Evolutionary conservation across 371 early-diverging fungal species (phyloP).

Genomic region (Gilbertella persicaria): DNA sequence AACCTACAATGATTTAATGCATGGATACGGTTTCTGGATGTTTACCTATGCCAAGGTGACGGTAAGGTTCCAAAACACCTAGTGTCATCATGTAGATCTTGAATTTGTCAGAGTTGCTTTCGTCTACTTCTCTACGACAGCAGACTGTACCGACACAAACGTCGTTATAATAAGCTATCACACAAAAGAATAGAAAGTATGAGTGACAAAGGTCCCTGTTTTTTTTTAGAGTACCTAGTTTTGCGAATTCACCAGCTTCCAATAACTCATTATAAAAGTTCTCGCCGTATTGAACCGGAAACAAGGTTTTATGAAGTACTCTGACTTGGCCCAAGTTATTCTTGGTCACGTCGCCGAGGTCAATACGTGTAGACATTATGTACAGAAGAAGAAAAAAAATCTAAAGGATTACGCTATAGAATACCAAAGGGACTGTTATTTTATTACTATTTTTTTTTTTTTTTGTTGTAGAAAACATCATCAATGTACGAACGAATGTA

Average conservation of each 20-base stretch:
- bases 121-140: constrained; percentile 69
- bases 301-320: constrained; percentile 76
- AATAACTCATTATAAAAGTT: constrained; percentile 81
- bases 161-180: constrained; percentile 74
- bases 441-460: too few relatives aligned
- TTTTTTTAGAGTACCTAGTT: constrained; percentile 55
- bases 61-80: constrained; percentile 88
- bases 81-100: constrained; percentile 93
- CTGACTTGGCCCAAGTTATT: constrained; percentile 75
- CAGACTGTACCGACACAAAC: constrained; percentile 88
- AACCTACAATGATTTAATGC: constrained; percentile 42
- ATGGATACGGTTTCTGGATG: too few relatives aligned
- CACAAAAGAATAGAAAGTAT: too few relatives aligned
- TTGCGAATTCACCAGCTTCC: constrained; percentile 70
- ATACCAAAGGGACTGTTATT: too few relatives aligned
- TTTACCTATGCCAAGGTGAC: constrained; percentile 81
- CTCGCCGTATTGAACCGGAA: constrained; percentile 86
- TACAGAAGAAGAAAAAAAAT: neutral
- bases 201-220: neutral
- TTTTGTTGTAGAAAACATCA: too few relatives aligned
- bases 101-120: constrained; percentile 20
- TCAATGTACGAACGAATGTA: too few relatives aligned
- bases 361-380: constrained; percentile 1
- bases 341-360: constrained; percentile 66
- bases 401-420: too few relatives aligned